Percentiles rank a stretch among this genome's conserved stretches.
These are phyloP conservation scores for Haplographium delicatum DNA, from an alignment of 495 filamentous ascomycete genomes.

Conservation along the genomic window DNA sequence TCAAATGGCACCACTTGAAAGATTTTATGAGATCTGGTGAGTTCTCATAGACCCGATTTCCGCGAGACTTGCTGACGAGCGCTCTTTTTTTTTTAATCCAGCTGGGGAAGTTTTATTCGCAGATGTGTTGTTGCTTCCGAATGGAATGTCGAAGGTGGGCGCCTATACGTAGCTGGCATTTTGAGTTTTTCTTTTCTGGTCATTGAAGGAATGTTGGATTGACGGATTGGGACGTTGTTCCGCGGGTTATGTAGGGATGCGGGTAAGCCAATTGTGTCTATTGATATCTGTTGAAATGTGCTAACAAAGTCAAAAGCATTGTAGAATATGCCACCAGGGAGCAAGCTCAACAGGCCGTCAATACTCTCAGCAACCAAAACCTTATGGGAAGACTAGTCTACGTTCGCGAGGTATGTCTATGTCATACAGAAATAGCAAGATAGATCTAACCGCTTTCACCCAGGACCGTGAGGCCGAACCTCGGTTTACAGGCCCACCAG, in stretches of 20 bases:
- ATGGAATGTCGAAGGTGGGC: slow-evolving; percentile 99
- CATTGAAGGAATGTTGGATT: slow-evolving; percentile 97
- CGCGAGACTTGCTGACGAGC: slow-evolving; percentile 13
- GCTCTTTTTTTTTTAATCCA: slow-evolving; percentile 38
- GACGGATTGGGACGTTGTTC: slow-evolving; percentile 95
- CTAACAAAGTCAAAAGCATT: slow-evolving; percentile 58
- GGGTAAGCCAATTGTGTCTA: slow-evolving; percentile 59
- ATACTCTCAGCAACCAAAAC: slow-evolving; percentile 97
- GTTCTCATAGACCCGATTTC: slow-evolving; percentile 29
- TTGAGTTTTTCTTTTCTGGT: slow-evolving; percentile 64
- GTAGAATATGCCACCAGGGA: slow-evolving; percentile 99
- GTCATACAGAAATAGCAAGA: background rate
- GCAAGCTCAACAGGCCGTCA: slow-evolving; percentile 96
- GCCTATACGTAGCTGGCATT: slow-evolving; percentile 84
- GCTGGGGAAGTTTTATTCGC: slow-evolving; percentile 99
- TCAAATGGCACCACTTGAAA: slow-evolving; percentile 99
- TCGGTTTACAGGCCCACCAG: slow-evolving; percentile 74
- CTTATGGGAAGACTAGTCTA: slow-evolving; percentile 97
- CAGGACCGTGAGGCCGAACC: slow-evolving; percentile 95
- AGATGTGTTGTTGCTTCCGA: slow-evolving; percentile 99
- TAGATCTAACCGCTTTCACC: background rate
- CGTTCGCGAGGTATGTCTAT: slow-evolving; percentile 79
- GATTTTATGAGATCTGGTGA: slow-evolving; percentile 99
- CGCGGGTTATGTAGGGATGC: slow-evolving; percentile 97
- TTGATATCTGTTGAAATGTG: too few relatives aligned